Base-by-base conservation (phyloP, 1,284 basidiomycete species). In the Ganoderma meredithae region DNA sequence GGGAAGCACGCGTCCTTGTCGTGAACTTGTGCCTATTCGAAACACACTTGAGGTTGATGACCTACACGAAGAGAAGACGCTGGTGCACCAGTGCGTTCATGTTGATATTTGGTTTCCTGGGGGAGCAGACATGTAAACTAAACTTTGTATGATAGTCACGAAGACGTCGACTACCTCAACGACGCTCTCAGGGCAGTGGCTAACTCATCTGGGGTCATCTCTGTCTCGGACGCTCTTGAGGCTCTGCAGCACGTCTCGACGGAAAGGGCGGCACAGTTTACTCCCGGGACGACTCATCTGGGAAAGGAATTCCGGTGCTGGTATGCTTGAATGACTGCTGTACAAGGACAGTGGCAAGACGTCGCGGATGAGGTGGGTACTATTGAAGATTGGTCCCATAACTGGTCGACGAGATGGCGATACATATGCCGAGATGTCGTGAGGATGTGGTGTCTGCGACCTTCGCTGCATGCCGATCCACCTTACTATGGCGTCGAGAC, bases 251-350 rank as follows among this genome's bases (percentile, higher is more conserved):
- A 64, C 27, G 43, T 64, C 41, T 60, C 55, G 40, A 49, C 22
- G 17, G 63, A 33, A 2, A 44, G 25, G 19, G 63, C 63, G 7
- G 56, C 43, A 0, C 56, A 60, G 43, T 64, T 64, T 31, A 17
- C 58, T n/a, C 63, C 63, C 2, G 63, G 63, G 43, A 64, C 41
- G 41, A 22, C 22, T 36, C 56, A 64, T 27, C 19, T 56, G 25
- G 56, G 33, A 19, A 17, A 60, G 41, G 56, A 64, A 19, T 59
- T 64, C 39, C 36, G 39, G 7, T 60, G 58, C 58, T 60, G 58
- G 58, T 60, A 41, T 2, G 39, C 58, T 43, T 60, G 58, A 60
- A 13, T 6, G 47, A 10, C 47, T 10, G 47, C 12, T 3, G 27
- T 31, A 3, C 27, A 31, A 31, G 27, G 27, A 31, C 27, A 31